Base-by-base conservation (phyloP, 1,284 basidiomycete genomes). In the Peniophora sp. region DNA sequence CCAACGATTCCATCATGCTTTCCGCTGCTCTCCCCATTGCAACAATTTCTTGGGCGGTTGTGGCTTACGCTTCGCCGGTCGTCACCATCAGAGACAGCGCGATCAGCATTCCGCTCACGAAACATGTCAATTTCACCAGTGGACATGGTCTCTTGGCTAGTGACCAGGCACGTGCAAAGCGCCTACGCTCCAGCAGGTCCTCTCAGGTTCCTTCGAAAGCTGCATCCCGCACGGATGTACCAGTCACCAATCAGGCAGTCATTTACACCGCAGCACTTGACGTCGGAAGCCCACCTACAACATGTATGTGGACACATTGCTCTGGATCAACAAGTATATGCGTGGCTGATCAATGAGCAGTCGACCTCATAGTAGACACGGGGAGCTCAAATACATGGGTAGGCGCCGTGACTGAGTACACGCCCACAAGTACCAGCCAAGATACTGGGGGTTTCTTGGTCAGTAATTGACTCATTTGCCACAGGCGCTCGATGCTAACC, bases 201-300 rank as follows among this genome's bases (percentile, higher is more conserved):
- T n/a, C n/a, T n/a, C n/a, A n/a, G n/a, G n/a, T n/a, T n/a, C n/a
- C 55, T 54, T 32, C 49, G 52, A 15, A 45, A 55, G 15, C 48
- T 54, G 6, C 24, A 55, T 35, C 57, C 55, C 66, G 77, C 44
- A 75, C 76, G 68, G 50, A n/a, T 61, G 17, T 22, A 20, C n/a
- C 9, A 3, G 14, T 20, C 3, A 9, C 23, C 12, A n/a, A n/a
- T 22, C 36, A 18, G 65, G 70, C 62, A 49, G 73, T 78, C 35
- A 68, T 68, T 34, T 84, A 85, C 63, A 67, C 74, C 47, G 74
- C 76, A 1, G 61, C 66, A 2, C 71, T 84, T 47, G 77, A 75
- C 39, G 76, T 85, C 44, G 84, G 83, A 34, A 73, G 57, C 54
- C 82, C 82, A 3, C 62, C 81, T 12, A 68, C 64, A 1, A 55